Base-by-base conservation (phyloP, 352 stramenopile species). In the Phytophthora meadii region DNA sequence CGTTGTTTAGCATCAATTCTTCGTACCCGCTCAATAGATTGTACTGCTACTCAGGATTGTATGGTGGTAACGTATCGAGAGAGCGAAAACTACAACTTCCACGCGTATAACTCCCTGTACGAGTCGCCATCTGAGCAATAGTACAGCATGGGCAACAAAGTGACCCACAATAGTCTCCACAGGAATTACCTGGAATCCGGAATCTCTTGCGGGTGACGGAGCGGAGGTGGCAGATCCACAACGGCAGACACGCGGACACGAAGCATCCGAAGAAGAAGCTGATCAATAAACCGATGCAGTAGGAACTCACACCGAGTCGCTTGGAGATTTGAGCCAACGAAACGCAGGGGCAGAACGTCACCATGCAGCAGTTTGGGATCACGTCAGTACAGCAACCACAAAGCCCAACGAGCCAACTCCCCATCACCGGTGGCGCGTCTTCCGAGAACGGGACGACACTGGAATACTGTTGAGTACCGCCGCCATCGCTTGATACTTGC, bases 121-220 rank as follows among this genome's bases (percentile, higher is more conserved):
- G 74, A 19, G 77, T 84, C 30, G 78, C 81, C 36, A 87, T 76
- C 58, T 87, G 81, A 17, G 81, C 77, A 42, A 89, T 70, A n/a
- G 67, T 53, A 59, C 77, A 88, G 66, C 70, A 82, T 14, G 64
- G 55, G 49, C 81, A 89, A 46, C 65, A 85, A n/a, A 68, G 74
- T 5, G 78, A 32, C 19, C 41, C 54, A 34, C 57, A 77, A 15
- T 37, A 76, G 44, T 89, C 81, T 11, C 45, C 36, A 34, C 48
- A 76, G 4, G 39, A 68, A 28, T 53, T 76, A 12, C 78, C 81
- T 22, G 76, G 70, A 44, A 89, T 82, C 39, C 72, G 48, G 50
- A 82, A 87, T 12, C 74, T 71, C 52, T 47, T 41, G 44, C 81
- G 78, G 5, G 76, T 69, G 11, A 68, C 53, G 15, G 39, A 53